Percentiles rank a stretch among this genome's conserved stretches.
These are phyloP conservation scores for Coemansia erecta DNA, from an alignment of 192 early-diverging fungal genomes.

Conservation along the genomic window DNA sequence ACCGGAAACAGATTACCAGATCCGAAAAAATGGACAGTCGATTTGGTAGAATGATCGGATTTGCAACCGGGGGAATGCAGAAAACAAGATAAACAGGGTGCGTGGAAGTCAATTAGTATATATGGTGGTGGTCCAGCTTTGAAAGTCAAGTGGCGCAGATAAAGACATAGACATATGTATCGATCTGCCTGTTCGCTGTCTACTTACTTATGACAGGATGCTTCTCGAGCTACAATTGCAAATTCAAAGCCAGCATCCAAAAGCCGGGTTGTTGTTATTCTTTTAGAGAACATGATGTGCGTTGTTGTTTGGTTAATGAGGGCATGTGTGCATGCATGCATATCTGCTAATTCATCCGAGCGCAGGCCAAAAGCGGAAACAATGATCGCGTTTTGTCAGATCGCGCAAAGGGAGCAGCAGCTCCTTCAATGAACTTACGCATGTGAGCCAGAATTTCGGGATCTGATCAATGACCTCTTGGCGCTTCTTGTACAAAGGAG, in stretches of 20 bases:
- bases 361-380: not conserved
- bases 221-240: constrained; percentile 43
- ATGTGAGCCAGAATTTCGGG: constrained; percentile 58
- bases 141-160: not conserved
- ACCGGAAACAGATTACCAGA: constrained; percentile 14
- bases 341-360: too few relatives aligned
- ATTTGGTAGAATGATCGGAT: not conserved
- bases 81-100: not conserved
- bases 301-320: too few relatives aligned
- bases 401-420: too few relatives aligned
- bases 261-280: too few relatives aligned
- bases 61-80: not conserved
- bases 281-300: too few relatives aligned
- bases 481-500: constrained; percentile 56
- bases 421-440: constrained; percentile 32
- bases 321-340: too few relatives aligned
- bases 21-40: constrained; percentile 8
- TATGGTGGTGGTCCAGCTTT: not conserved
- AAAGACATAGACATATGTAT: not conserved
- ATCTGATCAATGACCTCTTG: constrained; percentile 54
- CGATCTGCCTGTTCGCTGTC: too few relatives aligned
- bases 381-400: not conserved
- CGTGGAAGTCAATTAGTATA: not conserved
- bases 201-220: constrained; percentile 54
- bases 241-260: not conserved